These are phyloP conservation scores for Fusarium pseudocircinatum DNA, from an alignment of 2,329 filamentous ascomycete genomes.

Conservation along the genomic window DNA sequence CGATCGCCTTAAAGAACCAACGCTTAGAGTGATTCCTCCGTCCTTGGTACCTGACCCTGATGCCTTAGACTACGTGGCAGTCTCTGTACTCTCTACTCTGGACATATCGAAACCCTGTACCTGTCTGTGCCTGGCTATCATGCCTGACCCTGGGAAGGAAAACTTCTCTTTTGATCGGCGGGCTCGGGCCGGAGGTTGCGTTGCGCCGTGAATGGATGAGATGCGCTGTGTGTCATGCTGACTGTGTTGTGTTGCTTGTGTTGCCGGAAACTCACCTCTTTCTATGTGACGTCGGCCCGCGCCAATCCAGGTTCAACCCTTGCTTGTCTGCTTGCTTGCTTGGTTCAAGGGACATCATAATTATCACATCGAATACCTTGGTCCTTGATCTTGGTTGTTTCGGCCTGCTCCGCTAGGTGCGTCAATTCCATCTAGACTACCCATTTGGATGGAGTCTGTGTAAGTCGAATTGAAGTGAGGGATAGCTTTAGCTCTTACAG, in stretches of 20 bases:
- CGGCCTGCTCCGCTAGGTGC: slow-evolving; percentile 17
- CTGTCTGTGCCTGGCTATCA: slow-evolving; percentile 19
- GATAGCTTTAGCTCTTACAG: background rate
- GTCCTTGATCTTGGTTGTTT: slow-evolving; percentile 1
- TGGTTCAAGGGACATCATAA: slow-evolving; percentile 9
- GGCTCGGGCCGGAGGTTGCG: slow-evolving; percentile 28
- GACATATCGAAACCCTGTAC: slow-evolving; percentile 8
- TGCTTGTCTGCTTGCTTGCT: background rate
- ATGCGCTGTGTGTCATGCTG: background rate
- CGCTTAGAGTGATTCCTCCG: background rate
- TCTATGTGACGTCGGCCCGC: slow-evolving; percentile 28
- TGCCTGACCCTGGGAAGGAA: slow-evolving; percentile 2
- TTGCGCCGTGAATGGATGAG: background rate
- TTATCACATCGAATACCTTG: background rate
- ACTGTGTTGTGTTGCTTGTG: background rate
- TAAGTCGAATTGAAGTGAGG: background rate
- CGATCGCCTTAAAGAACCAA: background rate
- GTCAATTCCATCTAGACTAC: background rate
- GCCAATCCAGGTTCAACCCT: background rate
- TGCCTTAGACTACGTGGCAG: slow-evolving; percentile 20
- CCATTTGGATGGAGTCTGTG: background rate
- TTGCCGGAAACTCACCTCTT: slow-evolving; percentile 18
- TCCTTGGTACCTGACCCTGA: slow-evolving; percentile 2
- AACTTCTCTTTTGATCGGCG: slow-evolving; percentile 26
- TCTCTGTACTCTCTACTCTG: background rate